phyloP scores from a whole-genome alignment of 2,329 filamentous ascomycete genomes.

The Aspergillus tanneri region DNA sequence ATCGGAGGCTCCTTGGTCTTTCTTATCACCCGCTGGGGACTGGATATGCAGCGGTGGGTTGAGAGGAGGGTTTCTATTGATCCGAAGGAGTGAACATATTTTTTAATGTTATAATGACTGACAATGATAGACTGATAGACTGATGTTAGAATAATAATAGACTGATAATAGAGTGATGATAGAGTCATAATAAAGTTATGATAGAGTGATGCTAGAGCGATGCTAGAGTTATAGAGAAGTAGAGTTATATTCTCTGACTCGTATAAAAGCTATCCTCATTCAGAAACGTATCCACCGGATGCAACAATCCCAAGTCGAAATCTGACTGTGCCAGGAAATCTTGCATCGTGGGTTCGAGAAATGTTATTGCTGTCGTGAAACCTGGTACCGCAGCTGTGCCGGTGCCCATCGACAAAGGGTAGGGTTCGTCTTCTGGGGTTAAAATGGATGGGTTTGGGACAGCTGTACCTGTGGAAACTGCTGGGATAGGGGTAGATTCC shows the following conservation, averaged over 20 bases:
- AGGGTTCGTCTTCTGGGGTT: neutral
- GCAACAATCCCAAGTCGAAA: conserved; percentile 36
- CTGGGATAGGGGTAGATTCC: neutral
- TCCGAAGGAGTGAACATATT: neutral
- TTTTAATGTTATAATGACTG: neutral
- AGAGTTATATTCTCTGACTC: conserved; percentile 24
- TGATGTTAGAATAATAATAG: neutral
- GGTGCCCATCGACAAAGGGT: neutral
- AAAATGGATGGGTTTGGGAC: neutral
- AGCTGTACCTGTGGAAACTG: neutral
- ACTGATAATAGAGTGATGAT: neutral
- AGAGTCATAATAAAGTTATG: too few relatives aligned
- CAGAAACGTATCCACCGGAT: conserved; percentile 38
- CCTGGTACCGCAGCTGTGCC: conserved; percentile 21
- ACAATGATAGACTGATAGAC: too few relatives aligned
- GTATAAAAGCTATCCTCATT: conserved; percentile 37
- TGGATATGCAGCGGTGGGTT: conserved; percentile 30
- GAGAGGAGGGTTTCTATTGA: neutral
- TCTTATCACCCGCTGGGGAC: conserved; percentile 30
- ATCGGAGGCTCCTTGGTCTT: conserved; percentile 30
- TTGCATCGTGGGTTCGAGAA: conserved; percentile 41
- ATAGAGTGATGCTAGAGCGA: neutral
- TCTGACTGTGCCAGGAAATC: conserved; percentile 41
- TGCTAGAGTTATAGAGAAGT: neutral
- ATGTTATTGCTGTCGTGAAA: conserved; percentile 40